Evolutionary conservation across 371 early-diverging fungal species (phyloP), one percentile per base, ranked within the genome.

Genomic region (Mucor saturninus): DNA sequence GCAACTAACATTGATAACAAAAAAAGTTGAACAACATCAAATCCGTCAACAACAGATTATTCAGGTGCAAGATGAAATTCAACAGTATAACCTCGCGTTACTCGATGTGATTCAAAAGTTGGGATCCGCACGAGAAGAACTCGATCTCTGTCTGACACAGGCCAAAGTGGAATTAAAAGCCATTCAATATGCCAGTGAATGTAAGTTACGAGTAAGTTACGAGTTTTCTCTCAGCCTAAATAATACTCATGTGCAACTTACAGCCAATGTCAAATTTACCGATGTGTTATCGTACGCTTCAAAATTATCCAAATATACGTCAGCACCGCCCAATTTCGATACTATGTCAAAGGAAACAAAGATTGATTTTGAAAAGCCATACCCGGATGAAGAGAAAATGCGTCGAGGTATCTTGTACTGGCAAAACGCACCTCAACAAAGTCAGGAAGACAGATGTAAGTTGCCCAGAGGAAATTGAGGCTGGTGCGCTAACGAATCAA

Each of bases 361-460:
- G 45, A 69, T 76, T 10, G 80, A 75, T 43, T 82, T 82, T 60
- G 79, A 82, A 42, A 82, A 82, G 35, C 83, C 83, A 13, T 82
- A 82, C 56, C 83, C 83, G 2, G 83, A 82, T 65, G 83, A 82
- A 62, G 79, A 82, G 43, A 68, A 76, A 14, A 82, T 82, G 79
- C 72, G 79, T 7, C 53, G 77, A 50, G 80, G 83, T 1, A 31
- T 74, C 21, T 56, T 82, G 2, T 82, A 82, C 35, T 74, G 83
- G 71, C 83, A 82, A 38, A 70, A 79, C 56, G 37, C 69, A 3
- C 59, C 75, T 39, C 72, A 65, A 13, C 65, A 62, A 11, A 50
- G 48, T 32, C 69, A 51, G 26, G 79, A 75, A 64, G 79, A 76
- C 15, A 60, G 53, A 72, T 71, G 77, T 76, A 72, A 72, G 63